These are phyloP conservation scores for Aspergillus quadricinctus DNA, from an alignment of 2,329 filamentous ascomycete genomes.

Conservation along the genomic window DNA sequence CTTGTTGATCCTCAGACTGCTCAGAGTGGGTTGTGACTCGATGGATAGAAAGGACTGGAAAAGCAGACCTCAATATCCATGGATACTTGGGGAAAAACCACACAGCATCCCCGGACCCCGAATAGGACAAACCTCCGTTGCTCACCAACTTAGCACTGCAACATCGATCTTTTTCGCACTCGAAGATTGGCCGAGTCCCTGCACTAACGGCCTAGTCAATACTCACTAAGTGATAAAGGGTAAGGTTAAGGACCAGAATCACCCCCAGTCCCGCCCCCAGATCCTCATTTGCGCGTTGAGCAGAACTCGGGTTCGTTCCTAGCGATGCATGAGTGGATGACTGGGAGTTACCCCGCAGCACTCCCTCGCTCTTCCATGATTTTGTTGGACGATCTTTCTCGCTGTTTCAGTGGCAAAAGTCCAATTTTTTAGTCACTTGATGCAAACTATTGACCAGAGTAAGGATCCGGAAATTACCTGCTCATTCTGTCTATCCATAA, in stretches of 20 bases:
- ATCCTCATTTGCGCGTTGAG: constrained; percentile 18
- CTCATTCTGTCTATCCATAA: neutral
- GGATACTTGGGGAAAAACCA: neutral
- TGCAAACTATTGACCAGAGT: neutral
- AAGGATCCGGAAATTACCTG: neutral
- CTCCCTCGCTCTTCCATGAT: neutral
- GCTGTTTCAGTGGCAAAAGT: neutral
- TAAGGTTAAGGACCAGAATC: neutral
- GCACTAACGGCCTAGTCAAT: neutral
- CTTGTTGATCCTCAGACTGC: neutral
- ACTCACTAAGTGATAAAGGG: neutral
- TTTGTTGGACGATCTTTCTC: neutral
- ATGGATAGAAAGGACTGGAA: neutral
- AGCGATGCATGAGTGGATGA: neutral
- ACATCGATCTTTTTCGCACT: neutral
- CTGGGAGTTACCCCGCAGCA: neutral
- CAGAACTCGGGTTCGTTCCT: neutral
- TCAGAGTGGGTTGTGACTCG: neutral
- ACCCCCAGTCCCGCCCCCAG: constrained; percentile 18
- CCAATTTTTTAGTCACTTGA: neutral
- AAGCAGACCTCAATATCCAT: neutral
- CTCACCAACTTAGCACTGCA: constrained; percentile 6
- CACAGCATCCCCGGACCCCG: neutral
- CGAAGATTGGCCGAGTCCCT: neutral
- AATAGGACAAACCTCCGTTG: constrained; percentile 1